Base-by-base conservation (phyloP, 1,284 basidiomycete species). In the Sanghuangporus baumii region DNA sequence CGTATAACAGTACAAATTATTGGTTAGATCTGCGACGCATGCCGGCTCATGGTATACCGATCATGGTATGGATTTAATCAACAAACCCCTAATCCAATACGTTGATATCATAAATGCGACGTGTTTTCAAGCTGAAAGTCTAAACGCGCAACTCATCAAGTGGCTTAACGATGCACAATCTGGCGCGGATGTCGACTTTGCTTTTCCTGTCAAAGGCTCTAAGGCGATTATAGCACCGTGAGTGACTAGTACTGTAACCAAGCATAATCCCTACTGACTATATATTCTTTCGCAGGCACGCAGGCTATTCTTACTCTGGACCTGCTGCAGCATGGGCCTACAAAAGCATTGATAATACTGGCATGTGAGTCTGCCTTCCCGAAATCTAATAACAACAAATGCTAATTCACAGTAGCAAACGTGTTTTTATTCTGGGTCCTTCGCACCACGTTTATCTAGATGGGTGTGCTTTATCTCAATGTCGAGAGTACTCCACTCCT, bases 201-300 rank as follows among this genome's bases (percentile, higher is more conserved):
- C 69, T 0, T 82, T 84, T 36, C 95, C 96, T 0, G 79, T 96
- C 62, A 70, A 76, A 43, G 83, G 86, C 12, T 93, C 89, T 71
- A 96, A 93, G 74, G 96, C 95, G 8, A 83, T 99, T 71, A 97
- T 99, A 62, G 96, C 90, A n/a, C 97, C 97, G 94, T 96, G 69
- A 68, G 89, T 77, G 26, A 16, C 31, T 62, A 46, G 61, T 40
- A 43, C 60, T 38, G 14, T 38, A 65, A 37, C 67, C 55, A 36
- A 57, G 34, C 14, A n/a, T 12, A 20, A 37, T 37, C 38, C 64
- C 38, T 36, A 36, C 23, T 3, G 31, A 26, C 14, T 34, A 16
- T 36, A 37, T 20, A n/a, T 59, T 46, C 50, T 69, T 66, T 2
- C 60, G 16, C 69, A 96, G 95, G 3, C 97, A 99, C 74, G 97